Evolutionary conservation across 805 yeast genomes (phyloP).

Genomic region (Yueomyces sinensis): DNA sequence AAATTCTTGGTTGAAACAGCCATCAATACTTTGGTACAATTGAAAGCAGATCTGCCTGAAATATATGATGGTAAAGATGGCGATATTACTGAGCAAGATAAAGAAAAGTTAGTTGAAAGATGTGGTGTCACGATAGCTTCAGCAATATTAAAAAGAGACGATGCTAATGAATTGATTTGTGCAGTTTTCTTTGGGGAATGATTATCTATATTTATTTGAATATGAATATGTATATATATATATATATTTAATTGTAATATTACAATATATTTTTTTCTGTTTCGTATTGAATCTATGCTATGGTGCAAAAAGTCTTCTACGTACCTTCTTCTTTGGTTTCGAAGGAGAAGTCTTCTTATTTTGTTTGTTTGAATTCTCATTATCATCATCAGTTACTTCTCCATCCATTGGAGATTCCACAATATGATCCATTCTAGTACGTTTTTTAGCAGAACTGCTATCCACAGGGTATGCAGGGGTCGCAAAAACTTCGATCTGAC

Average conservation of each 20-base stretch:
- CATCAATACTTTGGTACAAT: slow-evolving; percentile 39
- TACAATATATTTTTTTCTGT: background rate
- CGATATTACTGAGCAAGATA: slow-evolving; percentile 25
- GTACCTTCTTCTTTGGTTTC: slow-evolving; percentile 12
- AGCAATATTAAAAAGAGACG: slow-evolving; percentile 33
- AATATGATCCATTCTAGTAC: slow-evolving; percentile 7
- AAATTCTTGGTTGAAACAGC: slow-evolving; percentile 35
- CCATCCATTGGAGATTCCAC: slow-evolving; percentile 16
- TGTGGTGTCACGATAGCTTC: slow-evolving; percentile 49
- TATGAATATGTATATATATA: background rate
- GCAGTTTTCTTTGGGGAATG: slow-evolving; percentile 67
- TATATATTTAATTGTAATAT: background rate
- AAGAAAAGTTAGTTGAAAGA: slow-evolving; percentile 36
- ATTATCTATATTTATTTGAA: background rate
- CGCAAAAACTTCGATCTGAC: slow-evolving; percentile 17
- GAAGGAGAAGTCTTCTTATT: background rate
- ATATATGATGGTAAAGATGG: slow-evolving; percentile 25
- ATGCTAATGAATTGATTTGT: slow-evolving; percentile 37
- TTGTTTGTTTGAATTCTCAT: background rate
- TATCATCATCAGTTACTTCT: background rate
- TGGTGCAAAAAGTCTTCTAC: slow-evolving; percentile 28
- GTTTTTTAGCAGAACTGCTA: slow-evolving; percentile 2
- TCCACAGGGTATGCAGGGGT: slow-evolving; percentile 14
- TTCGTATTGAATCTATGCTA: slow-evolving; percentile 1
- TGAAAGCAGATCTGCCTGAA: slow-evolving; percentile 27